Evolutionary conservation across 352 stramenopile species (phyloP).

Genomic region (Globisporangium cylindrosporum): DNA sequence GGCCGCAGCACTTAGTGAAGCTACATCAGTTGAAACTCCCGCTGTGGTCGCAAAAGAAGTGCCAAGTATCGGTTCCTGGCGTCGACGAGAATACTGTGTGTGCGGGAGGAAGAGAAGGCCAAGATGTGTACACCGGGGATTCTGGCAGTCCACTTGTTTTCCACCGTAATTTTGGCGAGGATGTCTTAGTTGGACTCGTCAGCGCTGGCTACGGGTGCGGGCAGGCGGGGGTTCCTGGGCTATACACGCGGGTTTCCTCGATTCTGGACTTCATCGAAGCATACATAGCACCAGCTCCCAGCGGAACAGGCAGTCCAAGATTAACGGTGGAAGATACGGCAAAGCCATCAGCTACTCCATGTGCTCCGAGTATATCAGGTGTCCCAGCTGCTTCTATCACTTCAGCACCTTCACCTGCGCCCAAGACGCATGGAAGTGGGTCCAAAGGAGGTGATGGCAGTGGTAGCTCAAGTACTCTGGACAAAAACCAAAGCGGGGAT

Average conservation of each 20-base stretch:
- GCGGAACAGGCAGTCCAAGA: background rate
- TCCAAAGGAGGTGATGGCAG: too few species aligned
- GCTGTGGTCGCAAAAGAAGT: conserved; percentile 12
- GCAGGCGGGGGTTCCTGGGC: conserved; percentile 1
- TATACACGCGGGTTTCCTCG: conserved; percentile 16
- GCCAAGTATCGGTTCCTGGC: conserved; percentile 4
- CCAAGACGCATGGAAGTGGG: too few species aligned
- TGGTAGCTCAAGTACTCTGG: too few species aligned
- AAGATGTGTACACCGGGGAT: conserved; percentile 21
- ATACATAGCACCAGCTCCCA: background rate
- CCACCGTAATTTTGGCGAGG: background rate
- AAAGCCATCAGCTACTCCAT: background rate
- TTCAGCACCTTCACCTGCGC: too few species aligned
- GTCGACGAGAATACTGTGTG: conserved; percentile 19
- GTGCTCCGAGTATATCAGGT: too few species aligned
- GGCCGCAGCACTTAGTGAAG: background rate
- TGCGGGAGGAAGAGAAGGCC: conserved; percentile 8
- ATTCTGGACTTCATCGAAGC: conserved; percentile 1
- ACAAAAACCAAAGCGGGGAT: too few species aligned
- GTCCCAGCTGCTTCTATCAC: background rate
- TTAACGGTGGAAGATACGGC: background rate
- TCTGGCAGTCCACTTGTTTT: conserved; percentile 22
- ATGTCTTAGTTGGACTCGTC: conserved; percentile 10
- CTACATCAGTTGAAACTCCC: conserved; percentile 3
- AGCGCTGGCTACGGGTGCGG: conserved; percentile 17